A percentile compares a stretch with the other conserved stretches of the same genome.
phyloP scores from a whole-genome alignment of 257 asterid genomes.

The Gentiana macrophylla region DNA sequence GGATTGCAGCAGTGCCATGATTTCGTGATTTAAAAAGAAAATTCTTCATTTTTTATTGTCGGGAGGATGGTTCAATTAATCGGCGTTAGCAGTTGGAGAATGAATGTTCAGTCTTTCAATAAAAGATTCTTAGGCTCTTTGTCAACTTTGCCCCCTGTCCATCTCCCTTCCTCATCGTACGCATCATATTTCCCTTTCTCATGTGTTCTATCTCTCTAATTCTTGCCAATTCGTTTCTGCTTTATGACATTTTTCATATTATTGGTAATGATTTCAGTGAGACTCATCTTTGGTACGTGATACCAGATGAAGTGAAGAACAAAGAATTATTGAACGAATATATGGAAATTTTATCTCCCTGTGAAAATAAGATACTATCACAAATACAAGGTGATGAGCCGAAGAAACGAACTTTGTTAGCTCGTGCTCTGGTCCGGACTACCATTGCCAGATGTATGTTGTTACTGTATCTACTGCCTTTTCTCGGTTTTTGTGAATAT shows the following conservation, averaged over 20 bases:
- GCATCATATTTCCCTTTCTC: background rate
- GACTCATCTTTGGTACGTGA: conserved; percentile 75
- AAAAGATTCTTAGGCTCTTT: conserved; percentile 26
- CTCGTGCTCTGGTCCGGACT: conserved; percentile 73
- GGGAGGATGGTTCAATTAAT: conserved; percentile 4
- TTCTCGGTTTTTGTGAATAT: background rate
- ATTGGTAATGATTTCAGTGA: conserved; percentile 35
- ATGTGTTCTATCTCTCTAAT: background rate
- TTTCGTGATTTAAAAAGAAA: too few species aligned
- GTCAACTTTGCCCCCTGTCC: conserved; percentile 28
- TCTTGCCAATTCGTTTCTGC: background rate
- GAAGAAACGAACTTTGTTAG: conserved; percentile 59
- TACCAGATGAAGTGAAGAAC: conserved; percentile 56
- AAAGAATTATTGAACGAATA: conserved; percentile 48
- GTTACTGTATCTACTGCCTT: background rate
- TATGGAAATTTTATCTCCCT: conserved; percentile 53
- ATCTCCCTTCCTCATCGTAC: conserved; percentile 51
- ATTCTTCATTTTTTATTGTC: background rate
- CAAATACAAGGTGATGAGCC: conserved; percentile 41
- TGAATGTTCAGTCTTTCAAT: conserved; percentile 38
- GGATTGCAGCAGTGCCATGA: too few species aligned
- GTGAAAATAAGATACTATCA: conserved; percentile 53
- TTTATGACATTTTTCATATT: background rate
- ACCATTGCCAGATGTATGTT: conserved; percentile 80
- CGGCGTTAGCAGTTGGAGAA: conserved; percentile 16